These are phyloP conservation scores for Achaetomiella virescens DNA, from an alignment of 495 filamentous ascomycete species.

Conservation along the genomic window DNA sequence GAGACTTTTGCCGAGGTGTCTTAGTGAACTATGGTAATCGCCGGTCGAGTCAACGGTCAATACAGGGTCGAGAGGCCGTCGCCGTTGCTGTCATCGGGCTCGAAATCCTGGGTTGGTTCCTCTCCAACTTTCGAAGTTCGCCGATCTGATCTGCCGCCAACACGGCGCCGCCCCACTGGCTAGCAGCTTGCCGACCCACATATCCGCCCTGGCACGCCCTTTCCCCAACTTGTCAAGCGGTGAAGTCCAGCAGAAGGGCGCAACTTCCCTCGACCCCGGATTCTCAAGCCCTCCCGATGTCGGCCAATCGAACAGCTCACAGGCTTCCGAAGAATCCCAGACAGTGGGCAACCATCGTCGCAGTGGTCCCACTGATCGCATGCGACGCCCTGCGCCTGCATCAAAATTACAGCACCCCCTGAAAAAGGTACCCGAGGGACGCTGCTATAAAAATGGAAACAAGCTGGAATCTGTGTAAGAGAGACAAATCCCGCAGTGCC, in stretches of 20 bases:
- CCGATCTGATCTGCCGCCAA: neutral
- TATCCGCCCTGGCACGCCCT: conserved; percentile 1
- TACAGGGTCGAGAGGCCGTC: neutral
- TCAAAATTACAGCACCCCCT: conserved; percentile 15
- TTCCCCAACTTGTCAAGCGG: conserved; percentile 9
- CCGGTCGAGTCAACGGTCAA: neutral
- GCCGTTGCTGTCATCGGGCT: neutral
- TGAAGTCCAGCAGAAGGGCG: conserved; percentile 14
- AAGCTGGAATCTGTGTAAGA: conserved; percentile 20
- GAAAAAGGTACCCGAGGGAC: neutral
- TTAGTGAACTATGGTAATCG: neutral
- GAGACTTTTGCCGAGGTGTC: neutral
- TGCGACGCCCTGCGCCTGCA: conserved; percentile 14
- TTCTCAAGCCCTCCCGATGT: conserved; percentile 16
- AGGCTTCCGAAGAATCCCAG: neutral
- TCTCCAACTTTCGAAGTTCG: neutral
- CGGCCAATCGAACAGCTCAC: conserved; percentile 15
- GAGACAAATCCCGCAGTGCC: conserved; percentile 7
- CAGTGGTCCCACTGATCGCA: conserved; percentile 10
- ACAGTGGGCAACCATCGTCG: neutral
- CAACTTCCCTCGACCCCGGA: neutral
- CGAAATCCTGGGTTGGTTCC: neutral
- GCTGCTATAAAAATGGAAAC: conserved; percentile 21
- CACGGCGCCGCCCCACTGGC: neutral
- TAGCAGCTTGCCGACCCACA: neutral